Evolutionary conservation across 2,329 filamentous ascomycete genomes (phyloP), one percentile per base, ranked within the genome.

Genomic region (Beauveria australis): DNA sequence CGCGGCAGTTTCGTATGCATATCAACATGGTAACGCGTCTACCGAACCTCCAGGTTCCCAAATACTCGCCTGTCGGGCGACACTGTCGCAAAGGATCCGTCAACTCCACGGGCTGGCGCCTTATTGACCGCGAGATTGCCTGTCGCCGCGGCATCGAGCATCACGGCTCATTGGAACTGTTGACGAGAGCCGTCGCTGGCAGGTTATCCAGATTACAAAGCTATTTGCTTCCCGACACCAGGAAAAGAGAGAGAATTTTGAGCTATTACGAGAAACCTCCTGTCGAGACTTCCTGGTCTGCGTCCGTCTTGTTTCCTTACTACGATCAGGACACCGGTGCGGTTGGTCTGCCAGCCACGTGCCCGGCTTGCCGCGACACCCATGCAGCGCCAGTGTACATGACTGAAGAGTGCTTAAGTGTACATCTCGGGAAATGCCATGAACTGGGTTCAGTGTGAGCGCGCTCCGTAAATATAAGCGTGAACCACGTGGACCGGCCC

Each of bases 81-180:
- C 0, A 2, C 2, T 4, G 0, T 16, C 33, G 2, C 12, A 2
- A 0, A 6, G 0, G 2, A 5, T 1, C 1, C 14, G 16, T 16
- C 9, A 44, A 54, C 40, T 44, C 53, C 14, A 54, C 52, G 2
- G 52, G 52, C 22, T 53, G 52, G 52, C 22, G 16, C 3, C 52
- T 53, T 8, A 9, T 53, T 12, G 52, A 53, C 52, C 22, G 22
- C 1, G 52, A 43, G 16, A 19, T 49, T 18, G 47, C 12, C 6
- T 26, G 24, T 5, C 44, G 44, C 12, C 19, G 44, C 9, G 7
- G 47, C 24, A 24, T 49, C 24, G 47, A 37, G 33, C 33, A 5
- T 5, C 12, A 37, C 33, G 33, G 33, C 14, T 37, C 33, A 37
- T 16, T 16, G 14, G 33, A 16, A 16, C 2, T 2, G 33, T 3